phyloP scores from a whole-genome alignment of 2,329 filamentous ascomycete genomes.

The Acrocalymma vagum region DNA sequence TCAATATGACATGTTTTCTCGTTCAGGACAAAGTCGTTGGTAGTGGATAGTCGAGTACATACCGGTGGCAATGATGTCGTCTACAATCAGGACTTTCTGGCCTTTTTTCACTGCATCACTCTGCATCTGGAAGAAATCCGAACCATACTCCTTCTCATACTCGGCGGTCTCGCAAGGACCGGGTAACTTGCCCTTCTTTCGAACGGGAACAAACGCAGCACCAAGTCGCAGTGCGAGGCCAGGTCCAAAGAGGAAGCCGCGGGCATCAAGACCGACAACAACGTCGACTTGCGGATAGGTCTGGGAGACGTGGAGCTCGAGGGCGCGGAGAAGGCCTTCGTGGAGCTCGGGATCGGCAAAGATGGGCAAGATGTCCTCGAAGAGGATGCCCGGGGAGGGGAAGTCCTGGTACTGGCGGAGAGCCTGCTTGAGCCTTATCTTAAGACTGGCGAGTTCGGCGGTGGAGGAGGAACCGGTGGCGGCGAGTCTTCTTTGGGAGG shows the following conservation, averaged over 20 bases:
- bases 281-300: slow-evolving; percentile 81
- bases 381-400: slow-evolving; percentile 89
- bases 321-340: slow-evolving; percentile 78
- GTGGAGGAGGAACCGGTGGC: slow-evolving; percentile 58
- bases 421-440: slow-evolving; percentile 72
- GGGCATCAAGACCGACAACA: slow-evolving; percentile 90
- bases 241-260: slow-evolving; percentile 95
- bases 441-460: slow-evolving; percentile 65
- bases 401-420: slow-evolving; percentile 92
- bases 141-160: slow-evolving; percentile 96
- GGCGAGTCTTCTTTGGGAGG: slow-evolving; percentile 59
- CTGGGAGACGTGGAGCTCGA: slow-evolving; percentile 81
- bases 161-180: slow-evolving; percentile 84
- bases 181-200: slow-evolving; percentile 95
- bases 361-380: slow-evolving; percentile 97
- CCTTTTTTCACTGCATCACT: slow-evolving; percentile 82
- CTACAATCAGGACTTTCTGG: slow-evolving; percentile 90
- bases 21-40: not conserved
- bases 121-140: slow-evolving; percentile 97
- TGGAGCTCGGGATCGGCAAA: slow-evolving; percentile 83
- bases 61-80: slow-evolving; percentile 99
- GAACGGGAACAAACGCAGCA: slow-evolving; percentile 88
- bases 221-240: slow-evolving; percentile 83
- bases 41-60: slow-evolving; percentile 48
- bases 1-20: not conserved